Conservation (phyloP, 2,329 filamentous ascomycete genomes). For the Fusarium secorum region DNA sequence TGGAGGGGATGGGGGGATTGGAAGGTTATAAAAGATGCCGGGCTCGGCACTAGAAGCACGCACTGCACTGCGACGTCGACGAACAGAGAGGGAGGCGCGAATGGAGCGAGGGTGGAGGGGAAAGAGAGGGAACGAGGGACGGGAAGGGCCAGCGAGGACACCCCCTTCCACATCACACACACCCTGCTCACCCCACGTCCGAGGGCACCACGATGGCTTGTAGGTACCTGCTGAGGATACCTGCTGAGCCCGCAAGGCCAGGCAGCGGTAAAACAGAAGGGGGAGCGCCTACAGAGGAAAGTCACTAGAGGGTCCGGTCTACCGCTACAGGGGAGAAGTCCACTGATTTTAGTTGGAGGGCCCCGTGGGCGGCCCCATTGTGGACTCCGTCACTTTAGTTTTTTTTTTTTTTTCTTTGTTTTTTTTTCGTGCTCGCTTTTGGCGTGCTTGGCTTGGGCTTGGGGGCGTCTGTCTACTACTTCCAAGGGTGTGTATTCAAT, state of each 20-base stretch:
- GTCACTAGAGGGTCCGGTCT: conserved; percentile 29
- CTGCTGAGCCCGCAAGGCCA: conserved; percentile 36
- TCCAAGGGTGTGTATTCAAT: conserved; percentile 12
- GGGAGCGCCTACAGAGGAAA: conserved; percentile 24
- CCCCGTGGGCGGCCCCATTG: conserved; percentile 28
- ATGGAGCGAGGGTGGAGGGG: conserved; percentile 35
- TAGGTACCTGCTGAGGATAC: conserved; percentile 35
- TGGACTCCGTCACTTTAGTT: conserved; percentile 12
- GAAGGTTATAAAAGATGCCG: conserved; percentile 46
- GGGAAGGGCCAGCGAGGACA: conserved; percentile 24
- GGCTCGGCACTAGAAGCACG: conserved; percentile 43
- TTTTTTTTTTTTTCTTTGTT: not conserved
- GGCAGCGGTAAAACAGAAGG: conserved; percentile 41
- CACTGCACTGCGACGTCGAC: conserved; percentile 35
- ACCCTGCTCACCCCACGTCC: conserved; percentile 31
- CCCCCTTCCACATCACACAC: not conserved
- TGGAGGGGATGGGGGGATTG: conserved; percentile 43
- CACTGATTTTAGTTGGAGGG: conserved; percentile 16
- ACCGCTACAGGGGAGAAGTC: conserved; percentile 28
- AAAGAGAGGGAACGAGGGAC: conserved; percentile 34
- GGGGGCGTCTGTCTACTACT: conserved; percentile 7
- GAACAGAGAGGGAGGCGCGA: conserved; percentile 31
- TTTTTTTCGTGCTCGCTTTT: not conserved
- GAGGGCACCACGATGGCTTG: conserved; percentile 21
- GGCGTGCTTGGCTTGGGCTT: not conserved